Base-by-base conservation (phyloP, 2,329 filamentous ascomycete species). In the Fusarium stilboides region DNA sequence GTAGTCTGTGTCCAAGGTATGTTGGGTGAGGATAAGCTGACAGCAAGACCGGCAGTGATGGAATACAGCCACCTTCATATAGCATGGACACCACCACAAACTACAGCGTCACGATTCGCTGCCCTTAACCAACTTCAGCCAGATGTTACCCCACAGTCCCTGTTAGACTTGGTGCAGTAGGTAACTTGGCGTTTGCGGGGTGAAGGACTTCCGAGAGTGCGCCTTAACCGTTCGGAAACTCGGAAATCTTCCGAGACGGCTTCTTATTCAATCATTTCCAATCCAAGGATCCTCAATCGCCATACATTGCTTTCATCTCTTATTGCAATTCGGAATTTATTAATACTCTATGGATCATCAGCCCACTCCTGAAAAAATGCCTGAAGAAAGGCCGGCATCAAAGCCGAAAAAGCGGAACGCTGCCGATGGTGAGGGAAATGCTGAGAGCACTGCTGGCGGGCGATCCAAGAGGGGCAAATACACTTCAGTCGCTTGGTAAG, bases 401-500 rank as follows among this genome's bases (percentile, higher is more conserved):
- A 70, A 68, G n/a, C 49, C 67, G 43, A 65, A 51, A 28, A 69
- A 69, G 44, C 65, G 66, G 65, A 69, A 67, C 22, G 33, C 51
- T 9, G 33, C 62, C 51, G 66, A 62, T 8, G 36, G 19, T 14
- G 50, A 54, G 14, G 42, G 20, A 10, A 37, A 15, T 14, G 37
- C 6, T 22, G 67, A 57, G 28, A 50, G 52, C 1, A 15, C n/a
- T 3, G 19, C 24, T 9, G 65, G 55, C 17, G 63, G 66, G 2
- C 65, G 72, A 1, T 56, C 70, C 9, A 80, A 80, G 69, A 71
- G 79, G 36, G 77, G 79, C 1, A 81, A 79, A 57, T 81, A 81
- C 57, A 80, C 79, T 1, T 69, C 79, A 9, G 75, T 79, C 5
- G 79, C 79, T 15, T 81, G 79, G 79, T 81, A 66, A 50, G 42